Base-by-base conservation (phyloP, 108 stramenopile species). In the Poteriospumella lacustris region DNA sequence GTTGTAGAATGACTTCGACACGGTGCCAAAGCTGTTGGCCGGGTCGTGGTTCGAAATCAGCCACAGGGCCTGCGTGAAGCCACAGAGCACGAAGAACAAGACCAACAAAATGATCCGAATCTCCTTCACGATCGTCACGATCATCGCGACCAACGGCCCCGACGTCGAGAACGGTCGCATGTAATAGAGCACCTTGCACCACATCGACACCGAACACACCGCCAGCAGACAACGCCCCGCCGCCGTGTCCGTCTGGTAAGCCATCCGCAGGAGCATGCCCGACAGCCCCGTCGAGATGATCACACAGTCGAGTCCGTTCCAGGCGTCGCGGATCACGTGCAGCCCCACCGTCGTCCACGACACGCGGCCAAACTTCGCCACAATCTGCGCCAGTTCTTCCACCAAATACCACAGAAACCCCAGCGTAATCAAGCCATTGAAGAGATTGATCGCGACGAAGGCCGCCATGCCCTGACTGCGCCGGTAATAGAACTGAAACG, bases 11-110 rank as follows among this genome's bases (percentile, higher is more conserved):
- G 70, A 5, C 5, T 12, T n/a, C 28, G 3, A 26, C 12, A 73
- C 31, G 12, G 70, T 52, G n/a, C 44, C 70, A 56, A 73, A 73
- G 9, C 9, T 5, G 31, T 9, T 3, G 9, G 9, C 33, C 31
- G 43, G 44, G 36, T 73, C 41, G 36, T 9, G 3, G 36, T 44
- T 73, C 9, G 70, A 42, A 42, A 73, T 42, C 41, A 73, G 36
- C 70, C 70, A 73, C 26, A 73, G 36, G 28, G 12, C 70, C 36
- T 73, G 70, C 9, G 70, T 28, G 36, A 73, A 73, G 28, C 70
- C 70, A 44, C 24, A 15, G n/a, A 73, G 31, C 3, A 73, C 70
- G 12, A 73, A 26, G 36, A 42, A 9, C 28, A 73, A 44, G 33
- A 73, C 70, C 5, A 73, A 5, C 5, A 73, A 9, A 12, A 73